Percentiles rank a stretch among this genome's conserved stretches.
phyloP scores from a whole-genome alignment of 2,329 filamentous ascomycete species.

The Aspergillus sp. region DNA sequence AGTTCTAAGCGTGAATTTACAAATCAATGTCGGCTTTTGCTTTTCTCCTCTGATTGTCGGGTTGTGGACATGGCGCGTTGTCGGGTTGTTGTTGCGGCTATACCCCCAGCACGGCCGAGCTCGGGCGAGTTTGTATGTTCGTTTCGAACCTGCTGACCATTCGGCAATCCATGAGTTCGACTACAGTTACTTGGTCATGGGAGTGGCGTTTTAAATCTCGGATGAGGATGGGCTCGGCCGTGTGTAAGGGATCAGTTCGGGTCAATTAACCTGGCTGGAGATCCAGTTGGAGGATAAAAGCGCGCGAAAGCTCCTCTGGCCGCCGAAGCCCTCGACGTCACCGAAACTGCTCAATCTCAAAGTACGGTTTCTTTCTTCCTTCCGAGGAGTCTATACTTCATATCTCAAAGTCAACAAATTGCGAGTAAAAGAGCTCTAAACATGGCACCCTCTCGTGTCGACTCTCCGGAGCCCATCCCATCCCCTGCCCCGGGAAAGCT shows the following conservation, averaged over 20 bases:
- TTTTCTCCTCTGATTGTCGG: background rate
- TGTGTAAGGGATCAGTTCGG: background rate
- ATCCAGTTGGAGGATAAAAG: background rate
- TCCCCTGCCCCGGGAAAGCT: background rate
- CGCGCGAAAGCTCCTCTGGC: background rate
- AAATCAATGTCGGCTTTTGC: background rate
- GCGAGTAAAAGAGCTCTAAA: no score
- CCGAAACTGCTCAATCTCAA: background rate
- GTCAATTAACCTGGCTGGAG: background rate
- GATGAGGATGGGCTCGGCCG: background rate
- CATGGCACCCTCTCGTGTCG: slow-evolving; percentile 5
- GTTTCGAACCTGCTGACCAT: background rate
- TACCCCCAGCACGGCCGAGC: background rate
- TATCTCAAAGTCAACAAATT: no score
- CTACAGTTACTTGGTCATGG: background rate
- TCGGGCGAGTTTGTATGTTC: background rate
- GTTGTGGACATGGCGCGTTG: background rate
- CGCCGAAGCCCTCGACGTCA: background rate
- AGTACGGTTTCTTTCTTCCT: background rate
- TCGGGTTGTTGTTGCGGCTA: background rate
- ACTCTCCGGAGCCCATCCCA: background rate
- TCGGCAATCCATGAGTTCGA: background rate
- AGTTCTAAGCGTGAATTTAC: background rate
- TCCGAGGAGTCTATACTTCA: no score
- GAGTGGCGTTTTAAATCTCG: background rate